phyloP scores from a whole-genome alignment of 371 early-diverging fungal genomes.

The Lichtheimia corymbifera region DNA sequence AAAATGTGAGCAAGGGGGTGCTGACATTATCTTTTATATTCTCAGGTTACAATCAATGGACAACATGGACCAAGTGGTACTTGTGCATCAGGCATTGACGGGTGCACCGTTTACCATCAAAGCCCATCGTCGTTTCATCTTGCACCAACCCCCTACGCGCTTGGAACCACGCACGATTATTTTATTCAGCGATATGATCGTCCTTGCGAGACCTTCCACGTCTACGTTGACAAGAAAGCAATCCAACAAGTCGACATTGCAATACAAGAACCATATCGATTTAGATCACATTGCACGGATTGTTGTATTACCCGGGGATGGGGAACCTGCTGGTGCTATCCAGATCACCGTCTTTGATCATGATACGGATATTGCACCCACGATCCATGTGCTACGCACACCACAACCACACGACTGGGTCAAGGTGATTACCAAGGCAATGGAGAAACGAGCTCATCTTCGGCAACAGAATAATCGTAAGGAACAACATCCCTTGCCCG shows the following conservation, averaged over 20 bases:
- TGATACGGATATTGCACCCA: constrained; percentile 1
- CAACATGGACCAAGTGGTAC: constrained; percentile 42
- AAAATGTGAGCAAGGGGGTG: not conserved
- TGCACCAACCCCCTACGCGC: constrained; percentile 13
- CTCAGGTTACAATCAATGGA: constrained; percentile 32
- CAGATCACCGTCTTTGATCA: not conserved
- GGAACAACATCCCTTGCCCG: too few species aligned
- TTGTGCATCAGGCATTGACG: constrained; percentile 34
- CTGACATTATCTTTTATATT: not conserved
- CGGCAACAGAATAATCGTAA: too few species aligned
- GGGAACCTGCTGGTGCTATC: not conserved
- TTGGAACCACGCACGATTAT: not conserved
- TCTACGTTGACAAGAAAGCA: not conserved
- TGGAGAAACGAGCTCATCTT: too few species aligned
- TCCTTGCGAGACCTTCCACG: not conserved
- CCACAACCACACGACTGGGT: constrained; percentile 3
- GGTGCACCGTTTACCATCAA: constrained; percentile 40
- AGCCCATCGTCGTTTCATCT: constrained; percentile 33
- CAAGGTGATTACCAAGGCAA: too few species aligned
- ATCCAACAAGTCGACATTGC: constrained; percentile 3
- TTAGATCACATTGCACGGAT: not conserved
- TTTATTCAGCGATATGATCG: constrained; percentile 1
- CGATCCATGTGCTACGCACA: not conserved
- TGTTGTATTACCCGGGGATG: not conserved
- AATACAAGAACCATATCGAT: constrained; percentile 1